phyloP scores from a whole-genome alignment of 2,329 filamentous ascomycete species.

The Xylariaceae sp. region DNA sequence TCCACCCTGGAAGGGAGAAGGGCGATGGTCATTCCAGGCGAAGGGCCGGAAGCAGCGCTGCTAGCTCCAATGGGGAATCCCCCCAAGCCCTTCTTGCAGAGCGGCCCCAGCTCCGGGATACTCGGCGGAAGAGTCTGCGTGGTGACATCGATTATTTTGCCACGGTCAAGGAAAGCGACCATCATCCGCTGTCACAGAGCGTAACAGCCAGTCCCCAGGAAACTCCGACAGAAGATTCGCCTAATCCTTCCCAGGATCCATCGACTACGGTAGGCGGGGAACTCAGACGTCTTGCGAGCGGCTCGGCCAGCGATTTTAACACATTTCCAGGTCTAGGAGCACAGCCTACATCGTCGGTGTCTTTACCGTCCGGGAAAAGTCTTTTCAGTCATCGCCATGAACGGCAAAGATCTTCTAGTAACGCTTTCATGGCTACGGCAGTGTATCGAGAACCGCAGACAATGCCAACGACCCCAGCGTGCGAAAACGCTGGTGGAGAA shows the following conservation, averaged over 20 bases:
- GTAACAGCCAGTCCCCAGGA: slow-evolving; percentile 64
- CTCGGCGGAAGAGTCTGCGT: slow-evolving; percentile 50
- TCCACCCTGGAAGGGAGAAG: slow-evolving; percentile 56
- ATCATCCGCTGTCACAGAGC: slow-evolving; percentile 74
- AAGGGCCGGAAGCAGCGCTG: slow-evolving; percentile 57
- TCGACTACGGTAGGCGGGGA: slow-evolving; percentile 35
- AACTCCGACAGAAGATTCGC: slow-evolving; percentile 28
- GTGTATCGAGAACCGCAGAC: slow-evolving; percentile 30
- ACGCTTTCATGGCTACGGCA: slow-evolving; percentile 40
- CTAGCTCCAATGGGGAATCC: slow-evolving; percentile 59
- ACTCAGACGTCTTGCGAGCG: slow-evolving; percentile 28
- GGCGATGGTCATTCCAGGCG: slow-evolving; percentile 50
- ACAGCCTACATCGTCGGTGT: slow-evolving; percentile 26
- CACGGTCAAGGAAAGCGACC: slow-evolving; percentile 49
- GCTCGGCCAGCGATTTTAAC: slow-evolving; percentile 33
- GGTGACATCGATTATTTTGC: slow-evolving; percentile 49
- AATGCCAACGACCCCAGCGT: slow-evolving; percentile 34
- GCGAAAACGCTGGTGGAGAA: slow-evolving; percentile 28
- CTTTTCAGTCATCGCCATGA: slow-evolving; percentile 36
- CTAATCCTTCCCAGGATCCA: slow-evolving; percentile 31
- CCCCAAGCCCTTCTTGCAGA: slow-evolving; percentile 36
- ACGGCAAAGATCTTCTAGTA: slow-evolving; percentile 40
- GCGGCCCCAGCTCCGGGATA: slow-evolving; percentile 48
- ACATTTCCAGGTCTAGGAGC: slow-evolving; percentile 28
- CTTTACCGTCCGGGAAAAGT: slow-evolving; percentile 23